Conservation (phyloP, 2,329 filamentous ascomycete species). For the Septoria linicola region DNA sequence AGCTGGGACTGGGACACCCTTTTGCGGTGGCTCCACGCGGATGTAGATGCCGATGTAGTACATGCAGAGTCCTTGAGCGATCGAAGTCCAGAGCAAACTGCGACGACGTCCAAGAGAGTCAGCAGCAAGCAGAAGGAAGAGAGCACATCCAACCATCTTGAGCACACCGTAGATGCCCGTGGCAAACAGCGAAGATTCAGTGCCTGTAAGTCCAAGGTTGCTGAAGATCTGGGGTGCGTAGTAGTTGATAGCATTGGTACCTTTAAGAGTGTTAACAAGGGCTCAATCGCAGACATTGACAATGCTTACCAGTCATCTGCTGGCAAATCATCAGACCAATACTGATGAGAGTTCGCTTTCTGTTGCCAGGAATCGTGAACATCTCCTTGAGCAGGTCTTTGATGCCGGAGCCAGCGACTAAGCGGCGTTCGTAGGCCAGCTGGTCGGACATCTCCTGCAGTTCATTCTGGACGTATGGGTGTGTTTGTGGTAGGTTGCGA, state of each 20-base stretch:
- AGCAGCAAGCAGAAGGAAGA: constrained; percentile 68
- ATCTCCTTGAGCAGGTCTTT: constrained; percentile 67
- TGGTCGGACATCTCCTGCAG: constrained; percentile 64
- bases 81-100: constrained; percentile 46
- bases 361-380: constrained; percentile 62
- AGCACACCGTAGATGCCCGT: constrained; percentile 73
- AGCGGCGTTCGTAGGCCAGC: constrained; percentile 70
- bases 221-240: constrained; percentile 65
- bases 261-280: not conserved
- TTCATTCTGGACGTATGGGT: constrained; percentile 51
- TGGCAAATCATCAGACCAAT: constrained; percentile 67
- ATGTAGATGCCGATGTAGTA: constrained; percentile 72
- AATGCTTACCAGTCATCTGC: constrained; percentile 68
- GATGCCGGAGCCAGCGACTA: constrained; percentile 61
- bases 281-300: not conserved
- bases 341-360: constrained; percentile 64
- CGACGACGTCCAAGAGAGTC: constrained; percentile 70
- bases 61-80: constrained; percentile 59
- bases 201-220: constrained; percentile 60
- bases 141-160: constrained; percentile 63
- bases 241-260: constrained; percentile 60
- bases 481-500: constrained; percentile 61
- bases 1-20: constrained; percentile 56
- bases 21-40: constrained; percentile 58
- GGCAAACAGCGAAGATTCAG: constrained; percentile 63